Conservation (phyloP, 345 rosid genomes). For the Eucalyptus shirleyi region DNA sequence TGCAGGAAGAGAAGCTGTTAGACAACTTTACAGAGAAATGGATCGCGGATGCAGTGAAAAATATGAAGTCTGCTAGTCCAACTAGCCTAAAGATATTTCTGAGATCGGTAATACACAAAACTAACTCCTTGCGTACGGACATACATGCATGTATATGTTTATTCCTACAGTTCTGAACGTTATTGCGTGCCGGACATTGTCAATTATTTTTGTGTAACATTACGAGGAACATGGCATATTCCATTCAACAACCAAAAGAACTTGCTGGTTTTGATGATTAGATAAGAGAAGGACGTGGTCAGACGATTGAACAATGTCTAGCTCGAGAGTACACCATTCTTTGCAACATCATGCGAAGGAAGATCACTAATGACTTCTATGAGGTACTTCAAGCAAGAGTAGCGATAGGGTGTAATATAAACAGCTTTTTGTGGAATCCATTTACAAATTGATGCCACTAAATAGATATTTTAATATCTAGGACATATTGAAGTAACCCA, state of each 20-base stretch:
- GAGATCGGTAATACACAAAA: neutral
- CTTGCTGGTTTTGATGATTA: neutral
- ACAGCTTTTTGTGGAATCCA: neutral
- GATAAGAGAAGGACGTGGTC: neutral
- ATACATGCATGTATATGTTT: too few relatives aligned
- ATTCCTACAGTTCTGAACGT: too few relatives aligned
- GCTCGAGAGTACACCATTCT: neutral
- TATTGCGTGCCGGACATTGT: too few relatives aligned
- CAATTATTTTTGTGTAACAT: neutral
- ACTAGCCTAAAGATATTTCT: constrained; percentile 11
- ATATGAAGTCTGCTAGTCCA: constrained; percentile 7
- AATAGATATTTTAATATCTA: too few relatives aligned
- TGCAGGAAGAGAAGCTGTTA: neutral
- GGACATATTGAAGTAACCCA: neutral
- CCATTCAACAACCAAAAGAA: neutral
- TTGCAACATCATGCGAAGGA: neutral
- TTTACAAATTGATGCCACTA: neutral
- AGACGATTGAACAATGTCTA: neutral
- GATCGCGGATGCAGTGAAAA: neutral
- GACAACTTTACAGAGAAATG: neutral
- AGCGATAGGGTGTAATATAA: neutral
- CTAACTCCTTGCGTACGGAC: too few relatives aligned
- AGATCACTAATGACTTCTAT: neutral
- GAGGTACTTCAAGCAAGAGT: neutral
- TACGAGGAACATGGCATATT: neutral